phyloP scores from a whole-genome alignment of 1,284 basidiomycete species.

The Termitomyces sp. region DNA sequence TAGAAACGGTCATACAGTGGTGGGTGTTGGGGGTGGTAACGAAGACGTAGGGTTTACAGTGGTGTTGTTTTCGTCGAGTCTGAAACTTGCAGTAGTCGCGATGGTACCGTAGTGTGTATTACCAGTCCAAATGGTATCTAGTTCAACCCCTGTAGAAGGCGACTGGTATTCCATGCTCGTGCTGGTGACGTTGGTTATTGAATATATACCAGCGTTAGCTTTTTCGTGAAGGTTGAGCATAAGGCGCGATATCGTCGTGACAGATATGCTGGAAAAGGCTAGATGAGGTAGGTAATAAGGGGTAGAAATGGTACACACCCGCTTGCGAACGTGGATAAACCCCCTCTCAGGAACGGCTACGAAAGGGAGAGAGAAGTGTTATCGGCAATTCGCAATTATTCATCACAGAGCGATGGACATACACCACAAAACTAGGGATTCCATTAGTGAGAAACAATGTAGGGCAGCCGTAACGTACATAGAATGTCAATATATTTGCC shows the following conservation, averaged over 20 bases:
- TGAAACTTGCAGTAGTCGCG: slow-evolving; percentile 2
- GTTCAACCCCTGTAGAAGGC: slow-evolving; percentile 9
- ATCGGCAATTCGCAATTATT: neutral
- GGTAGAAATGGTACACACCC: slow-evolving; percentile 23
- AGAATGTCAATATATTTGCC: slow-evolving; percentile 38
- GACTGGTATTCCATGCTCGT: slow-evolving; percentile 13
- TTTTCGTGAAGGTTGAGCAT: slow-evolving; percentile 37
- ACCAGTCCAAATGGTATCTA: slow-evolving; percentile 17
- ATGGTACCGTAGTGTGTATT: neutral
- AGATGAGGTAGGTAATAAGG: neutral
- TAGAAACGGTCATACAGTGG: too few species aligned
- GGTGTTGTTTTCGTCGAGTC: neutral
- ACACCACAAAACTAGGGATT: slow-evolving; percentile 18
- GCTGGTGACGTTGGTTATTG: slow-evolving; percentile 8
- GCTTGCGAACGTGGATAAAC: slow-evolving; percentile 39
- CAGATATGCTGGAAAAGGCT: slow-evolving; percentile 27
- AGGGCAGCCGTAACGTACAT: slow-evolving; percentile 24
- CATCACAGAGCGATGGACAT: slow-evolving; percentile 2
- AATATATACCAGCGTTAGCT: slow-evolving; percentile 29
- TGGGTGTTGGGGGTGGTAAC: too few species aligned
- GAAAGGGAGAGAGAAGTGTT: neutral
- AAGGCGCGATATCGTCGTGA: slow-evolving; percentile 38
- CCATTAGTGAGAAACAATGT: neutral
- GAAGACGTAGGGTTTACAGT: neutral
- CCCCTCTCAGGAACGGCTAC: slow-evolving; percentile 34